Percentiles rank a stretch among this genome's conserved stretches.
Evolutionary conservation across 208 protist species (phyloP).

Genomic region (Acanthamoeba sp.): DNA sequence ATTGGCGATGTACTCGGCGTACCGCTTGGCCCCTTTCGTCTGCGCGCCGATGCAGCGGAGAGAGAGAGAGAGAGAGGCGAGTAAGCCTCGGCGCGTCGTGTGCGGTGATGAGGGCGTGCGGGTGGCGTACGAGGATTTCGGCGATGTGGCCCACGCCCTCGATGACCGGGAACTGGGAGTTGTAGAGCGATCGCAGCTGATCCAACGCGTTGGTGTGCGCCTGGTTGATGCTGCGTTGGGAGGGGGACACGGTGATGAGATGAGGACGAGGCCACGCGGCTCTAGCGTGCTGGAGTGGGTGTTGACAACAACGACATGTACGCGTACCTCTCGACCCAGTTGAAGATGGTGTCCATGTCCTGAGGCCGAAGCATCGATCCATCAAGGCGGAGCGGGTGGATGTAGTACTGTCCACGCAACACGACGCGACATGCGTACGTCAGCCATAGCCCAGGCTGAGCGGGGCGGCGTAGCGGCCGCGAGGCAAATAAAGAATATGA

Average conservation of each 20-base stretch:
- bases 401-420: not conserved
- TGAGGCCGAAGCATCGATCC: slow-evolving; percentile 7
- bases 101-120: not conserved
- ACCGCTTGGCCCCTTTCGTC: slow-evolving; percentile 47
- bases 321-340: slow-evolving; percentile 25
- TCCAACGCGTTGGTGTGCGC: not conserved
- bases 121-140: slow-evolving; percentile 29
- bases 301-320: not conserved
- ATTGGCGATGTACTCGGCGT: slow-evolving; percentile 29
- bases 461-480: no score
- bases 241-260: not conserved
- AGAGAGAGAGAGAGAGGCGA: not conserved
- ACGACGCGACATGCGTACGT: not conserved
- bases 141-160: slow-evolving; percentile 52
- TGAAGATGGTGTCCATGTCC: slow-evolving; percentile 58
- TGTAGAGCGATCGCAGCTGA: not conserved
- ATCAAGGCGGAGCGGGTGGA: slow-evolving; percentile 25
- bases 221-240: not conserved
- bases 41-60: not conserved
- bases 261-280: not conserved
- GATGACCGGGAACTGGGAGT: not conserved
- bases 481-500: not conserved
- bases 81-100: not conserved
- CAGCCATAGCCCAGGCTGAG: no score
- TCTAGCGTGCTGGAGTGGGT: not conserved